These are phyloP conservation scores for Solanum tarijense DNA, from an alignment of 257 asterid genomes.

Conservation along the genomic window DNA sequence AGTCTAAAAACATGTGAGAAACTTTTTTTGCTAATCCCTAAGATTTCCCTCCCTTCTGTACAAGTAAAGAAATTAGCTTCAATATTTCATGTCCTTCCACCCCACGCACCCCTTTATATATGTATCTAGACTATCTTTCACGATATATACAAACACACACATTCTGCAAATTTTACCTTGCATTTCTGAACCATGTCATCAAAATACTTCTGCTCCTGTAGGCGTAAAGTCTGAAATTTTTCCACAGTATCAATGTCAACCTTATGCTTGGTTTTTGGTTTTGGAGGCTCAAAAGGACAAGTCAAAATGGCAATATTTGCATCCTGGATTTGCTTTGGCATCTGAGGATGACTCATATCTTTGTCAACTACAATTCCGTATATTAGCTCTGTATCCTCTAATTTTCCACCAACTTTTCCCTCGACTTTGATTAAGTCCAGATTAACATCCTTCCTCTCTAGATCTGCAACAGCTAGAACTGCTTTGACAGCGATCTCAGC, in stretches of 20 bases:
- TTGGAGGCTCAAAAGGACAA: conserved; percentile 95
- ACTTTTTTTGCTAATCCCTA: neutral
- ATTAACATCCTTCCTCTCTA: conserved; percentile 90
- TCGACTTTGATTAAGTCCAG: conserved; percentile 86
- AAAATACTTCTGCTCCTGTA: conserved; percentile 77
- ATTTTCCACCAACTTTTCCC: conserved; percentile 90
- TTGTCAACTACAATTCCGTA: conserved; percentile 83
- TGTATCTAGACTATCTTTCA: neutral
- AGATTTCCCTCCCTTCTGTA: neutral
- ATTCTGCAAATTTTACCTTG: conserved; percentile 45
- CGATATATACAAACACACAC: neutral
- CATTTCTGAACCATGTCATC: conserved; percentile 89
- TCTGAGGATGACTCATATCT: conserved; percentile 95
- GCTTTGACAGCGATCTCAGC: conserved; percentile 96
- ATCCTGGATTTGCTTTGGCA: conserved; percentile 85
- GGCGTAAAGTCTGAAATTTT: conserved; percentile 61
- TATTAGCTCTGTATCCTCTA: conserved; percentile 80
- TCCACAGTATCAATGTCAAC: conserved; percentile 85
- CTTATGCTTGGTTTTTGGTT: conserved; percentile 97
- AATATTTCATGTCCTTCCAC: neutral
- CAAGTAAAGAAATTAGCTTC: neutral
- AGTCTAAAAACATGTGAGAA: neutral
- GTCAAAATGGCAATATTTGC: conserved; percentile 85
- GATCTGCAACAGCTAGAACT: conserved; percentile 92
- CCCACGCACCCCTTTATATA: neutral